Base-by-base conservation (phyloP, 441 rosid genomes). In the Syzygium malaccense region DNA sequence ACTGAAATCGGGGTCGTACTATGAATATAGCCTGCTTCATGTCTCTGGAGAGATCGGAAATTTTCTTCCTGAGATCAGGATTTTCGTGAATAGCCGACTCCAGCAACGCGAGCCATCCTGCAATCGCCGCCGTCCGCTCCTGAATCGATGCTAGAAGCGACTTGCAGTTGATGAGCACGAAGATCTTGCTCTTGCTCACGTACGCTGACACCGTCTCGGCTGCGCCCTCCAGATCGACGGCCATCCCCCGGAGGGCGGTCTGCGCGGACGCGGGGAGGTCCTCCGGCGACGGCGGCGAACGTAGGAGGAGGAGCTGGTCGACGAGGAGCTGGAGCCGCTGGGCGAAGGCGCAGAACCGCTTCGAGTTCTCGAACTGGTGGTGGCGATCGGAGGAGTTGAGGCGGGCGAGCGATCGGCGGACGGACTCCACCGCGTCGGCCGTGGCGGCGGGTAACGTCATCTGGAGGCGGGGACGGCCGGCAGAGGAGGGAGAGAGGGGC, bases 11-110 rank as follows among this genome's bases (percentile, higher is more conserved):
- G 83, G 75, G 57, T 20, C 28, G 8, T 86, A 89, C 93, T 53
- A 75, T 88, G 91, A 91, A 91, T 25, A 49, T 78, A 66, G 91
- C 86, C 86, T 90, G 90, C 71, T 91, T 92, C 93, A 92, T 90
- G 88, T 91, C 94, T 12, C 85, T 87, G 45, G 93, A 87, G 83
- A 91, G 92, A 88, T 92, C 91, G 58, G 89, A 80, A 84, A 88
- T 58, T 54, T 90, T 92, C 84, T 91, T 91, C 57, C 87, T 88
- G 56, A 92, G 91, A 32, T 92, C 92, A 4, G 91, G 87, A 85
- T 80, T 79, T 64, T 90, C 83, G 86, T 90, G 66, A 25, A 89
- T 86, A 55, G 92, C 88, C 17, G 92, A 88, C 48, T 89, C 93
- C 45, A 90, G 90, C 37, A 92, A 87, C 33, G 91, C 88, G 23